Conservation (phyloP, 2,329 filamentous ascomycete species). For the Whalleya microplaca region DNA sequence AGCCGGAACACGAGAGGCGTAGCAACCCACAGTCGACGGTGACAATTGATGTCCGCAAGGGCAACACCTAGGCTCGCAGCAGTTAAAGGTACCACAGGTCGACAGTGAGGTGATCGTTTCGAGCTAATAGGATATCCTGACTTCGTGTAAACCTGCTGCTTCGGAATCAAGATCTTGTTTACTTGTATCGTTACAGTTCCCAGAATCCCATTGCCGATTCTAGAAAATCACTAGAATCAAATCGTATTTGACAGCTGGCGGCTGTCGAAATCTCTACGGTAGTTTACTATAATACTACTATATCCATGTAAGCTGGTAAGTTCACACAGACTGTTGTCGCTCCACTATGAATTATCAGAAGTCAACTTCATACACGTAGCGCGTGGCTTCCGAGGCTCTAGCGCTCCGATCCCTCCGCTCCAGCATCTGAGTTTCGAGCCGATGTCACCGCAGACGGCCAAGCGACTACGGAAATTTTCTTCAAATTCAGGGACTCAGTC, state of each 20-base stretch:
- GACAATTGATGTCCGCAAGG: neutral
- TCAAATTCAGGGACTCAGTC: neutral
- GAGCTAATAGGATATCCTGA: neutral
- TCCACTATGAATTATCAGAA: neutral
- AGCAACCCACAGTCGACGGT: neutral
- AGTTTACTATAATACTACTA: neutral
- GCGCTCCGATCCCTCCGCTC: neutral
- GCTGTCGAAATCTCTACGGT: neutral
- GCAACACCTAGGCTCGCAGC: neutral
- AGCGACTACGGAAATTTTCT: slow-evolving; percentile 2
- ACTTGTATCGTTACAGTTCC: neutral
- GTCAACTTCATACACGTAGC: neutral
- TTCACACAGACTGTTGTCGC: neutral
- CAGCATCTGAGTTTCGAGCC: slow-evolving; percentile 9
- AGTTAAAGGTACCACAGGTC: neutral
- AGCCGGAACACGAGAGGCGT: neutral
- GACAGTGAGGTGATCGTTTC: neutral
- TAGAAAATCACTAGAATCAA: neutral
- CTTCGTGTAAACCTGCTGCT: neutral
- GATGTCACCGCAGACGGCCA: slow-evolving; percentile 2
- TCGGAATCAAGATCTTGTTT: neutral
- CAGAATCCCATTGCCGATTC: neutral
- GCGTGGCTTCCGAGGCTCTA: neutral
- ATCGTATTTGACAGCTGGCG: neutral
- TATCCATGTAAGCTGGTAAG: neutral